These are phyloP conservation scores for Phytophthora citricola DNA, from an alignment of 352 stramenopile species.

Conservation along the genomic window DNA sequence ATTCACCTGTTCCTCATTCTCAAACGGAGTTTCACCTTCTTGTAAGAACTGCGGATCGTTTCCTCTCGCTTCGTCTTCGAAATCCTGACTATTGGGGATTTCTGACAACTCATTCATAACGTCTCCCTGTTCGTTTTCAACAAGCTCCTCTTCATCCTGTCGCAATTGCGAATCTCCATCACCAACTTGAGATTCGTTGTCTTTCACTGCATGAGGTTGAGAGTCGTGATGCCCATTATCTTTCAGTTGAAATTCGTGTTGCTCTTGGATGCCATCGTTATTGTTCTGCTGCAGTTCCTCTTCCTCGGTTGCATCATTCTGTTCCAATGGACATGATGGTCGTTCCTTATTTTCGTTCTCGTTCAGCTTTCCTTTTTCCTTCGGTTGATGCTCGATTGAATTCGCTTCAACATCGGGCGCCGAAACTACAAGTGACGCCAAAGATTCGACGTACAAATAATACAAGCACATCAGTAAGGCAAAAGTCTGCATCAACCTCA, in stretches of 20 bases:
- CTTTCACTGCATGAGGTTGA: conserved; percentile 1
- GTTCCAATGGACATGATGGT: background rate
- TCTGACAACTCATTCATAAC: background rate
- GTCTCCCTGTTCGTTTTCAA: background rate
- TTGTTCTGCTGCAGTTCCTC: background rate
- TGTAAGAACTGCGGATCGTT: conserved; percentile 2
- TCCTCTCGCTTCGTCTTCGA: background rate
- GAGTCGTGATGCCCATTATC: background rate
- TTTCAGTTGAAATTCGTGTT: background rate
- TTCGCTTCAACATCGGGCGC: conserved; percentile 9
- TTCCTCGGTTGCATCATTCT: background rate
- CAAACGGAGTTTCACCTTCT: background rate
- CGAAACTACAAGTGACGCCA: conserved; percentile 46
- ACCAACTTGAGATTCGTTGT: background rate
- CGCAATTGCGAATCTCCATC: background rate
- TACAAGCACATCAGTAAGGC: conserved; percentile 3
- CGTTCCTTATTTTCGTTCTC: background rate
- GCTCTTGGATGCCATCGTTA: background rate
- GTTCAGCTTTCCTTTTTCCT: background rate
- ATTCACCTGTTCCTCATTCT: background rate
- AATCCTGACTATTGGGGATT: background rate
- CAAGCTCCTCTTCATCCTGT: background rate
- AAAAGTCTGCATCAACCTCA: background rate
- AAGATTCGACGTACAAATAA: conserved; percentile 45
- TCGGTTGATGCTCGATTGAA: background rate